Conservation (phyloP, 2,329 filamentous ascomycete species). For the Bretziella fagacearum region DNA sequence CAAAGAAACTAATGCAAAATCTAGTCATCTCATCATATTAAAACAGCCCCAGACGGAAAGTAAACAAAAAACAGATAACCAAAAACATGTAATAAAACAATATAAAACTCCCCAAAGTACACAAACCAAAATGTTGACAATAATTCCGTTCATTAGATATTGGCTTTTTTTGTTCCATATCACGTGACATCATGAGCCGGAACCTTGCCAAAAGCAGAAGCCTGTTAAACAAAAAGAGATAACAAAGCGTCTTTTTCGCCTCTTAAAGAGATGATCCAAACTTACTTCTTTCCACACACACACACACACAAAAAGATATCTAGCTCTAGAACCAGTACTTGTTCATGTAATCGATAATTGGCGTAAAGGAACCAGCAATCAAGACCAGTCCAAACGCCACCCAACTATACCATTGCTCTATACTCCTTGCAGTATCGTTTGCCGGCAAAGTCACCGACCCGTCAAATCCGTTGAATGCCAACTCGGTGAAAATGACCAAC, state of each 20-base stretch:
- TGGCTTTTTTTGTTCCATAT: too few relatives aligned
- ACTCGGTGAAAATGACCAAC: slow-evolving; percentile 11
- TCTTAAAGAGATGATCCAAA: too few relatives aligned
- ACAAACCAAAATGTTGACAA: too few relatives aligned
- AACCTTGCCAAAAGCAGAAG: neutral
- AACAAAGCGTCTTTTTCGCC: too few relatives aligned
- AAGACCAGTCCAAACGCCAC: slow-evolving; percentile 11
- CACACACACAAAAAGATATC: neutral
- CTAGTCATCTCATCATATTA: slow-evolving; percentile 4
- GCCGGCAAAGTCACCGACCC: slow-evolving; percentile 10
- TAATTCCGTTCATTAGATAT: too few relatives aligned
- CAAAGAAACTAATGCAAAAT: neutral
- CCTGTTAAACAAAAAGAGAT: too few relatives aligned
- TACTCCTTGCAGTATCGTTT: slow-evolving; percentile 1
- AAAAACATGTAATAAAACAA: neutral
- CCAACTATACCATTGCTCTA: slow-evolving; percentile 13
- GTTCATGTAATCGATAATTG: slow-evolving; percentile 12
- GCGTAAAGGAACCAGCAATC: slow-evolving; percentile 12
- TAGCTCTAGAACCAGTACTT: slow-evolving; percentile 14
- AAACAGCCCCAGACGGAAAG: neutral
- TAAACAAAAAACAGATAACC: slow-evolving; percentile 1
- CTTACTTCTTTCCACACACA: neutral
- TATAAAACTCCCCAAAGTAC: neutral
- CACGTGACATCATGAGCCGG: neutral
- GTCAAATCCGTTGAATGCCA: slow-evolving; percentile 11